Base-by-base conservation (phyloP, 495 filamentous ascomycete species). In the Penicillium lagena region DNA sequence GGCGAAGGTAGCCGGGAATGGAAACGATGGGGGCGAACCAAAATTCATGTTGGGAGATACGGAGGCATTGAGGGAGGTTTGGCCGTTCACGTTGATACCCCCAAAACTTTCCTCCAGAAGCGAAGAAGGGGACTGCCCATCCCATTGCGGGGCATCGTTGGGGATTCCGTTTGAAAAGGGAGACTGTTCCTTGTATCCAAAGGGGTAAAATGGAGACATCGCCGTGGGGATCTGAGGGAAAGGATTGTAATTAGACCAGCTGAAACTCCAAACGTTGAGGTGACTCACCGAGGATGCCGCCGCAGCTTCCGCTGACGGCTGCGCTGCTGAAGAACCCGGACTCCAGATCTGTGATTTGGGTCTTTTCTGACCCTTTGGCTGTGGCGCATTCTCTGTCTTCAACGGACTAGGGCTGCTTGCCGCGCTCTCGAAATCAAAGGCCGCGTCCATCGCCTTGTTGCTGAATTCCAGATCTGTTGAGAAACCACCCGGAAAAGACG, bases 361-460 rank as follows among this genome's bases (percentile, higher is more conserved):
- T 14, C 38, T 43, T 33, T 59, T 60, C 13, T 56, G 56, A 4
- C 31, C 17, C 31, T 52, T 62, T 1, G 56, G 44, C 10, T 60
- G 57, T 9, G 59, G 48, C 4, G 49, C 49, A 22, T 57, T 47
- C 12, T 68, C 67, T 34, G 51, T 50, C 37, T 66, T 70, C 47
- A 79, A 62, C 28, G 74, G 68, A 51, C 69, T 79, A 11, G 85
- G 82, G 47, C 79, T 87, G 55, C 75, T 82, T 1, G 80, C 78
- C 12, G 81, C 81, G 50, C 81, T 83, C 27, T 84, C 80, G 56
- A 87, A 85, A 51, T 86, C 80, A 52, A 86, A 85, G 15, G 78
- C 73, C 31, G 77, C 70, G 51, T 80, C 74, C 81, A 86, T 83
- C 3, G 68, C 70, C 40, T 70, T 75, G 59, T 83, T 79, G 55